Conservation (phyloP, 108 stramenopile species). For the Pseudonitzschia multistriata region DNA sequence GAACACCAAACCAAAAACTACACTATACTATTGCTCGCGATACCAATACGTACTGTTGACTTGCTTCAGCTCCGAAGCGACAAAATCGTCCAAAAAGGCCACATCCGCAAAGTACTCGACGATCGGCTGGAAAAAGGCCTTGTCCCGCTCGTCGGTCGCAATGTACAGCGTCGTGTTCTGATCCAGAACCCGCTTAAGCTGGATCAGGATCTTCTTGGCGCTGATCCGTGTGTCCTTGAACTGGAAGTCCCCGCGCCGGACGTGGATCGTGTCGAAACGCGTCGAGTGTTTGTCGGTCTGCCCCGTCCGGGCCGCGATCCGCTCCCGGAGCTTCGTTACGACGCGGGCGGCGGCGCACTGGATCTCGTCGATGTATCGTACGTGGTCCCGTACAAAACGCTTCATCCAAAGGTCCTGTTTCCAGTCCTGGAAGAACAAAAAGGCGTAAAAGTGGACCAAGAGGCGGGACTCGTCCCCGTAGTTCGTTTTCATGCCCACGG, state of each 20-base stretch:
- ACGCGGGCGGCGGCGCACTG: constrained; percentile 81
- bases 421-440: constrained; percentile 80
- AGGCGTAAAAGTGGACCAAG: constrained; percentile 78
- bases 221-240: constrained; percentile 47
- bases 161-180: constrained; percentile 57
- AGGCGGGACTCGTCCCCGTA: constrained; percentile 37
- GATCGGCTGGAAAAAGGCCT: constrained; percentile 69
- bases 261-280: constrained; percentile 53
- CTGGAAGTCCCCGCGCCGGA: constrained; percentile 70
- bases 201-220: constrained; percentile 48
- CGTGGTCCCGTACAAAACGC: constrained; percentile 75
- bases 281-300: constrained; percentile 24
- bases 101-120: constrained; percentile 52
- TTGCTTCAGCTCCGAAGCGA: constrained; percentile 34
- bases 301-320: constrained; percentile 30
- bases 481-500: constrained; percentile 42
- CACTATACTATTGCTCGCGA: background rate
- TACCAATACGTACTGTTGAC: constrained; percentile 33
- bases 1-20: background rate
- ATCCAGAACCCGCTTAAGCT: constrained; percentile 36
- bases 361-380: constrained; percentile 76
- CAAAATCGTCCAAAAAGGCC: constrained; percentile 66
- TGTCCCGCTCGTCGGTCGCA: constrained; percentile 81
- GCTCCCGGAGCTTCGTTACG: constrained; percentile 52
- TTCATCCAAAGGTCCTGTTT: constrained; percentile 64